Percentiles rank a stretch among this genome's conserved stretches.
Evolutionary conservation across 306 rosid species (phyloP).

Genomic region (apple (Malus domestica)): DNA sequence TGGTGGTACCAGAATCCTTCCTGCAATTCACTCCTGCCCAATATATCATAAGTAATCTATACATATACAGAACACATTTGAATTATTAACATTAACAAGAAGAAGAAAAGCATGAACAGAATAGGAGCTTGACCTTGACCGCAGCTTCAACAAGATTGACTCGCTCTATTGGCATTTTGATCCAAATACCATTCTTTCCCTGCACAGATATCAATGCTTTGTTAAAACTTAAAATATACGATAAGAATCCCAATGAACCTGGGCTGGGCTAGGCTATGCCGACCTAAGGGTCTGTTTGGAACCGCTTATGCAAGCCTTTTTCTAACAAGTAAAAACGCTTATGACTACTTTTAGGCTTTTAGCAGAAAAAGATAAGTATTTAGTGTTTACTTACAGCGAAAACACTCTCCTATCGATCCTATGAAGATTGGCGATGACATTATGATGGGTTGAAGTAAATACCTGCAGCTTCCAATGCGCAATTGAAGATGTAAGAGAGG

Average conservation of each 20-base stretch:
- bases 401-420: too few species aligned
- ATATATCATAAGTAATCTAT: neutral
- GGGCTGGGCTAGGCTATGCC: too few species aligned
- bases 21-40: constrained; percentile 24
- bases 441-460: neutral
- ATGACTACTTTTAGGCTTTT: too few species aligned
- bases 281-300: too few species aligned
- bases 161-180: constrained; percentile 55
- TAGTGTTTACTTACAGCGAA: too few species aligned
- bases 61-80: neutral
- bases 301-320: too few species aligned
- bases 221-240: too few species aligned
- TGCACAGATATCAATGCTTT: constrained; percentile 10
- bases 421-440: neutral
- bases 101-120: neutral
- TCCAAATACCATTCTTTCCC: constrained; percentile 72
- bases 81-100: neutral
- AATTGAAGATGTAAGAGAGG: neutral
- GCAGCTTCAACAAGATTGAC: constrained; percentile 54
- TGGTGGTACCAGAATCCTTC: constrained; percentile 90
- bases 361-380: too few species aligned
- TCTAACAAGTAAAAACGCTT: too few species aligned
- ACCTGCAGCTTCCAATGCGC: constrained; percentile 5
- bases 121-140: constrained; percentile 42
- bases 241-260: too few species aligned